Evolutionary conservation across 2,329 filamentous ascomycete species (phyloP).

Genomic region (Hyphodiscus sp.): DNA sequence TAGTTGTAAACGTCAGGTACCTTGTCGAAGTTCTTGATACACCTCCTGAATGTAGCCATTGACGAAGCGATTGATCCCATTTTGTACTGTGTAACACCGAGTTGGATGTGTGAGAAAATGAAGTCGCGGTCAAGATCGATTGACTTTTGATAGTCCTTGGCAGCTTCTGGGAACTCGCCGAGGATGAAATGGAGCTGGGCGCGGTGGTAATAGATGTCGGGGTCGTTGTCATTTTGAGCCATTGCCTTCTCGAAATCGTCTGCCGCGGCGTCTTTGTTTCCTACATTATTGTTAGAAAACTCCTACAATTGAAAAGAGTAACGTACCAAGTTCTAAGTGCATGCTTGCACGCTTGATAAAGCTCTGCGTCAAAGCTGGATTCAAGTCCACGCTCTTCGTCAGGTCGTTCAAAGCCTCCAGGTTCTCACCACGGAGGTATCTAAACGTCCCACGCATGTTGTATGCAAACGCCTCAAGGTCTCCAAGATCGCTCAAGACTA

Average conservation of each 20-base stretch:
- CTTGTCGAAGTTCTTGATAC: slow-evolving; percentile 97
- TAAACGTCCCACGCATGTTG: slow-evolving; percentile 95
- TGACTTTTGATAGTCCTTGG: slow-evolving; percentile 98
- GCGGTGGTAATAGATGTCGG: slow-evolving; percentile 98
- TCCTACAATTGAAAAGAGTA: background rate
- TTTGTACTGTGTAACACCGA: slow-evolving; percentile 99
- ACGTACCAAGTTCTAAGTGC: slow-evolving; percentile 82
- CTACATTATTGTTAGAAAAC: slow-evolving; percentile 38
- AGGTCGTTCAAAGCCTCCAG: slow-evolving; percentile 76
- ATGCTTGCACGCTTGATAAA: slow-evolving; percentile 99
- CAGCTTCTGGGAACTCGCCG: slow-evolving; percentile 83
- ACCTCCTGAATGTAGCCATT: slow-evolving; percentile 96
- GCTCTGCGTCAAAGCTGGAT: slow-evolving; percentile 84
- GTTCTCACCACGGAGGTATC: slow-evolving; percentile 85
- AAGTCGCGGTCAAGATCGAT: slow-evolving; percentile 94
- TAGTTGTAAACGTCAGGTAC: slow-evolving; percentile 99
- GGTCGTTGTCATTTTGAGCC: slow-evolving; percentile 77
- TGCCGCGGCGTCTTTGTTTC: slow-evolving; percentile 78
- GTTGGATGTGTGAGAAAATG: slow-evolving; percentile 99
- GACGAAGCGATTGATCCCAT: slow-evolving; percentile 97
- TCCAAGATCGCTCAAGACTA: slow-evolving; percentile 73
- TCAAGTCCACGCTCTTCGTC: slow-evolving; percentile 86
- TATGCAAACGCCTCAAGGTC: slow-evolving; percentile 86
- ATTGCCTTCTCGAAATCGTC: slow-evolving; percentile 83
- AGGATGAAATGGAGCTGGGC: slow-evolving; percentile 98